Evolutionary conservation across 768 basidiomycete species (phyloP).

Genomic region (Leccinellum rugosiceps): DNA sequence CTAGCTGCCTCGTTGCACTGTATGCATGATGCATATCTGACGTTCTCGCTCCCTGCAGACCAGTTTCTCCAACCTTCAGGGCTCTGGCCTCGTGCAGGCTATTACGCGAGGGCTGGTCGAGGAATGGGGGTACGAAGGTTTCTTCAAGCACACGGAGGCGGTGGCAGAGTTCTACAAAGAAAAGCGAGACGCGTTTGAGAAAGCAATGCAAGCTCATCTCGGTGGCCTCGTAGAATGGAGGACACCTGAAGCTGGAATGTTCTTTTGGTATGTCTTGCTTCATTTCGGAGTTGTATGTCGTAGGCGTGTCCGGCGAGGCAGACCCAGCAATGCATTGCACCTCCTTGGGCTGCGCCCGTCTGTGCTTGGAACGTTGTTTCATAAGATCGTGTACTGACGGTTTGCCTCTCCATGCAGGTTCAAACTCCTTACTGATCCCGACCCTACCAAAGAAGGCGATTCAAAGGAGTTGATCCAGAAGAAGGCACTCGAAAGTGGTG

Average conservation of each 20-base stretch:
- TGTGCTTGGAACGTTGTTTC: constrained; percentile 4
- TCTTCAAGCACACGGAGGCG: constrained; percentile 59
- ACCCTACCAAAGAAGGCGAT: constrained; percentile 49
- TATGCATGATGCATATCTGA: constrained; percentile 7
- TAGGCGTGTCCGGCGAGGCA: constrained; percentile 4
- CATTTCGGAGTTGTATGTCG: constrained; percentile 6
- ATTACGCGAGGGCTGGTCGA: constrained; percentile 56
- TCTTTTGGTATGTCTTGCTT: constrained; percentile 64
- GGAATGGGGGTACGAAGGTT: constrained; percentile 76
- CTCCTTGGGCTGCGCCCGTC: constrained; percentile 1
- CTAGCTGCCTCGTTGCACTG: constrained; percentile 12
- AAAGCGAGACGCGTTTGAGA: constrained; percentile 77
- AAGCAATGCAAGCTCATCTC: constrained; percentile 73
- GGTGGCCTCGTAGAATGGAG: constrained; percentile 71
- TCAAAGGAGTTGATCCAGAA: constrained; percentile 70
- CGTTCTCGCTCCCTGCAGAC: constrained; percentile 44
- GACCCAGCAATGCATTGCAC: not conserved
- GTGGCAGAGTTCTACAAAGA: constrained; percentile 73
- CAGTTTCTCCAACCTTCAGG: constrained; percentile 62
- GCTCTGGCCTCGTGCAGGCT: constrained; percentile 61
- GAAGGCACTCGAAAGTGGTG: constrained; percentile 74
- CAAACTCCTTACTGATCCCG: constrained; percentile 50
- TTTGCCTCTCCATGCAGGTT: constrained; percentile 47
- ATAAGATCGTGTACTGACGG: constrained; percentile 18
- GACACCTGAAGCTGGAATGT: constrained; percentile 79